These are phyloP conservation scores for Trypanosomatidae sp. DNA, from an alignment of 208 protist species.

Conservation along the genomic window DNA sequence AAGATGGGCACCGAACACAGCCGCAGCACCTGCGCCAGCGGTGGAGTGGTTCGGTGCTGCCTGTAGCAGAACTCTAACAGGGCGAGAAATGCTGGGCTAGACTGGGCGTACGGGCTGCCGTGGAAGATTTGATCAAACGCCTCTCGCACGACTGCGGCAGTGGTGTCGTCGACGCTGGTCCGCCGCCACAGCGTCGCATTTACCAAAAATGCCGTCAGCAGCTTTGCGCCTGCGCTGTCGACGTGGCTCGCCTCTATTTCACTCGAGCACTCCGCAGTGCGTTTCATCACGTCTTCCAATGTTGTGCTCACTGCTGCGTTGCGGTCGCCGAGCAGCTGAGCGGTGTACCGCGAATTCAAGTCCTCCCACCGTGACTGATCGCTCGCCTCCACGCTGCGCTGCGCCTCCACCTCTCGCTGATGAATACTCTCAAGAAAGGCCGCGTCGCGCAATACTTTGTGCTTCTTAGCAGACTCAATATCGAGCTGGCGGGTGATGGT, in stretches of 20 bases:
- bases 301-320: constrained; percentile 29
- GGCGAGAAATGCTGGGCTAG: constrained; percentile 28
- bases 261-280: constrained; percentile 33
- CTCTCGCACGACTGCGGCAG: constrained; percentile 10
- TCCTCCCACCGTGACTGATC: constrained; percentile 59
- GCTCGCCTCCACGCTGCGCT: constrained; percentile 42
- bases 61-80: constrained; percentile 35
- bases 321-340: constrained; percentile 18
- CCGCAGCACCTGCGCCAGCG: constrained; percentile 41
- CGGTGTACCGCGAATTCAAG: constrained; percentile 27
- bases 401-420: constrained; percentile 49
- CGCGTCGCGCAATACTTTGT: constrained; percentile 36
- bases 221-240: constrained; percentile 21
- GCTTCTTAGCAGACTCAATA: constrained; percentile 40
- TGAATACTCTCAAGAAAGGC: constrained; percentile 46
- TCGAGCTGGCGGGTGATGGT: constrained; percentile 56
- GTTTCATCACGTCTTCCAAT: constrained; percentile 34
- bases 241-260: constrained; percentile 41
- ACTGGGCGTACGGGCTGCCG: constrained; percentile 19
- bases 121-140: constrained; percentile 44
- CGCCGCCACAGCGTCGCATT: constrained; percentile 10
- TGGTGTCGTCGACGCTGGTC: not conserved
- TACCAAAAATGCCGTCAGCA: constrained; percentile 39
- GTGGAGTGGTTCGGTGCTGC: constrained; percentile 11
- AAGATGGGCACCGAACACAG: constrained; percentile 60